Conservation (phyloP, 2,329 filamentous ascomycete species). For the Fusarium anguioides region DNA sequence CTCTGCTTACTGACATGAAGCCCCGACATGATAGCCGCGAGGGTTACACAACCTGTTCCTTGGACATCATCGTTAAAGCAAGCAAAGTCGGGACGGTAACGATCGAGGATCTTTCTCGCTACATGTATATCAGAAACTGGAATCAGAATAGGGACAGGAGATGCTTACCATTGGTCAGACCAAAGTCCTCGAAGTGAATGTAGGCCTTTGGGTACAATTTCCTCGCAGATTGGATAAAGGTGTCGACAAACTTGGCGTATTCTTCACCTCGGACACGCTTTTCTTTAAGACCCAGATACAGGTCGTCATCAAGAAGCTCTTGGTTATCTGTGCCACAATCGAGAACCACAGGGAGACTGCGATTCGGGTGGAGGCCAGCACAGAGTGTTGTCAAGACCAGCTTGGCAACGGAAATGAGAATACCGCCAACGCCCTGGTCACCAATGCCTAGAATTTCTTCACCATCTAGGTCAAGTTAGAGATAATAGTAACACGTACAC, state of each 20-base stretch:
- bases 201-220: conserved; percentile 82
- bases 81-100: conserved; percentile 76
- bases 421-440: conserved; percentile 86
- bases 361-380: conserved; percentile 84
- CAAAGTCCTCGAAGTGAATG: conserved; percentile 92
- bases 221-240: conserved; percentile 75
- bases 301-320: conserved; percentile 75
- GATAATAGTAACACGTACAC: too few relatives aligned
- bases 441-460: conserved; percentile 87
- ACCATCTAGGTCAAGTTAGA: conserved; percentile 54
- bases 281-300: conserved; percentile 81
- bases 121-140: background rate
- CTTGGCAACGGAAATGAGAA: conserved; percentile 87
- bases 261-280: conserved; percentile 74
- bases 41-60: conserved; percentile 87
- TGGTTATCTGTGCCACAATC: conserved; percentile 90
- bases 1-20: conserved; percentile 75
- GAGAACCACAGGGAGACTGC: conserved; percentile 82
- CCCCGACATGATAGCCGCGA: conserved; percentile 83
- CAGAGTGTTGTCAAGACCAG: conserved; percentile 84
- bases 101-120: conserved; percentile 80
- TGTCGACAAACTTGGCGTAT: conserved; percentile 82
- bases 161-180: conserved; percentile 71
- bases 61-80: conserved; percentile 96
- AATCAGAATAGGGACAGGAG: background rate